Evolutionary conservation across 257 asterid species (phyloP).

Genomic region (Hygrophila difformis): DNA sequence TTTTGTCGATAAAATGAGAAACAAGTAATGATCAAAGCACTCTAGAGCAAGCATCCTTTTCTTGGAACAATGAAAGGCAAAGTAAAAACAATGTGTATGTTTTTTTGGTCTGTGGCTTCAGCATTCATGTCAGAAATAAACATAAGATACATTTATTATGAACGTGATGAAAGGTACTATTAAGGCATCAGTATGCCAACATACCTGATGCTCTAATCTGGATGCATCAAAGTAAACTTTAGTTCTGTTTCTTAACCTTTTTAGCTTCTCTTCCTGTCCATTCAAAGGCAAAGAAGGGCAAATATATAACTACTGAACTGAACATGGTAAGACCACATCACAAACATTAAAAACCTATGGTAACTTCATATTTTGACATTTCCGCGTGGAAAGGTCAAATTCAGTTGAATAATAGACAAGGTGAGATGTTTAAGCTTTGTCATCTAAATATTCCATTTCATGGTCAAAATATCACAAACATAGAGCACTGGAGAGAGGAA

Average conservation of each 20-base stretch:
- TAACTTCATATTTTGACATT: background rate
- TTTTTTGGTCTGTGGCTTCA: too few species aligned
- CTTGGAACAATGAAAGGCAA: background rate
- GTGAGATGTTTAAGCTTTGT: too few species aligned
- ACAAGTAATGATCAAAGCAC: too few species aligned
- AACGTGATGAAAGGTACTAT: background rate
- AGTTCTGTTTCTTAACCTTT: slow-evolving; percentile 61
- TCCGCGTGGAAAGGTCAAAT: background rate
- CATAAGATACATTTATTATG: background rate
- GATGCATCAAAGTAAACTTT: slow-evolving; percentile 65
- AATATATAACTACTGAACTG: background rate
- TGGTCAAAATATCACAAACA: too few species aligned
- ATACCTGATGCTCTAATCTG: slow-evolving; percentile 71
- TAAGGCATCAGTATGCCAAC: slow-evolving; percentile 7
- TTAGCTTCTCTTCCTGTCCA: slow-evolving; percentile 60
- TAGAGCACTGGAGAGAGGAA: background rate
- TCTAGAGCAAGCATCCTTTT: too few species aligned
- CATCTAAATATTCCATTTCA: too few species aligned
- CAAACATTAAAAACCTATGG: background rate
- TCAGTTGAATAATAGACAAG: background rate
- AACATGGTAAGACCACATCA: background rate
- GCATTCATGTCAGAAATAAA: too few species aligned
- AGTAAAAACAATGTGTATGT: too few species aligned
- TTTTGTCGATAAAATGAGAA: too few species aligned
- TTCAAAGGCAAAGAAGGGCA: slow-evolving; percentile 10